Evolutionary conservation across 139 green algal species (phyloP).

Genomic region (Gonium pectorale): DNA sequence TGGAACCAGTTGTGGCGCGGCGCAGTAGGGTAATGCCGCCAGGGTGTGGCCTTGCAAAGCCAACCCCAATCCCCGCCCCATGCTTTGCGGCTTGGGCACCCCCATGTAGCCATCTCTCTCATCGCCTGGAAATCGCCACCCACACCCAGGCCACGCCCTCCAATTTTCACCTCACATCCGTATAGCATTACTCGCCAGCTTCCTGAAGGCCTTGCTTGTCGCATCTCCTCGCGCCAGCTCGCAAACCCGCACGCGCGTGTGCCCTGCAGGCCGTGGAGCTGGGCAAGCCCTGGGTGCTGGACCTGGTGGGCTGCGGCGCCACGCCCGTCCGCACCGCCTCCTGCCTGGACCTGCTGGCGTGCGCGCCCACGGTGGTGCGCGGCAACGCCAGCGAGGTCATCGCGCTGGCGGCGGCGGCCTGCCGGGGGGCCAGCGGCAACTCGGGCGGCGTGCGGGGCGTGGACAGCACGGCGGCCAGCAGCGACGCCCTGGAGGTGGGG

Average conservation of each 20-base stretch:
- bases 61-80: no score
- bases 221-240: neutral
- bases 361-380: slow-evolving; percentile 75
- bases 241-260: neutral
- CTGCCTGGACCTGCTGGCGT: slow-evolving; percentile 68
- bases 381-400: slow-evolving; percentile 87
- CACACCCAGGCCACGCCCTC: neutral
- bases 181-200: neutral
- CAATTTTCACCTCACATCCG: neutral
- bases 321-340: slow-evolving; percentile 74
- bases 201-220: neutral
- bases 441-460: slow-evolving; percentile 62
- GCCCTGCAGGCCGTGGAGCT: slow-evolving; percentile 51
- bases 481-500: slow-evolving; percentile 60
- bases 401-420: slow-evolving; percentile 73
- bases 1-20: no score
- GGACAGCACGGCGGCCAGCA: slow-evolving; percentile 71
- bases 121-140: neutral
- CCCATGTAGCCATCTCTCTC: no score
- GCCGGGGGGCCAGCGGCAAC: neutral
- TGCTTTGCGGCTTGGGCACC: no score
- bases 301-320: slow-evolving; percentile 85
- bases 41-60: no score
- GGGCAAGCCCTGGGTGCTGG: slow-evolving; percentile 86
- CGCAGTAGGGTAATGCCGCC: no score